Base-by-base conservation (phyloP, 352 stramenopile species). In the Globisporangium carolinianum region DNA sequence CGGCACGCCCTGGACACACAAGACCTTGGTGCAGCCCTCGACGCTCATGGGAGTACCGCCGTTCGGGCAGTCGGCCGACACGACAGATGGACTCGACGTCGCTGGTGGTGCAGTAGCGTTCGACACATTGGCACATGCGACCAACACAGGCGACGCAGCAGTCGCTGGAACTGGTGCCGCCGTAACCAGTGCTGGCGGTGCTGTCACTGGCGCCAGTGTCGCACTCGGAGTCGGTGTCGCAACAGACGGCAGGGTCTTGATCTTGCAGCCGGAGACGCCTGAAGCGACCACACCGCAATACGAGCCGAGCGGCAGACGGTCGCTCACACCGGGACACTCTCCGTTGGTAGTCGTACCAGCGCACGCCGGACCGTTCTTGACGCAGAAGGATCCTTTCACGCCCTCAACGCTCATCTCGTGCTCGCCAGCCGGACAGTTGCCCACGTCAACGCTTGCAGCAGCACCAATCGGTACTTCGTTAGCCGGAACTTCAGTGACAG, bases 201-300 rank as follows among this genome's bases (percentile, higher is more conserved):
- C 24, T 32, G 24, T 32, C 2, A 32, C 24, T 32, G 24, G 24
- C 24, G 3, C 1, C 24, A 2, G 24, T 32, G 47, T 57, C 39
- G 35, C 17, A n/a, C 39, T 18, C 10, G 52, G 51, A 17, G 51
- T 15, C 36, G 41, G 32, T 17, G 55, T 47, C 41, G 38, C 14
- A 14, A 53, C 39, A 8, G 53, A 57, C 10, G 61, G 32, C 8
- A 17, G n/a, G 14, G 55, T 47, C 35, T 62, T 18, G 12, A 66
- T 42, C 47, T 67, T 67, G 41, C 62, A 68, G 8, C 62, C 62
- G 32, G 54, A 65, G 43, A 68, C 62, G 4, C 62, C 62, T 5
- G 57, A 62, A 6, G 51, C 41, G 5, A 68, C 57, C 36, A 61
- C 18, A 3, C 51, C 58, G 17, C 62, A 68, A 57, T 64, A 67